Conservation (phyloP, 2,329 filamentous ascomycete genomes). For the Geosmithia flava region DNA sequence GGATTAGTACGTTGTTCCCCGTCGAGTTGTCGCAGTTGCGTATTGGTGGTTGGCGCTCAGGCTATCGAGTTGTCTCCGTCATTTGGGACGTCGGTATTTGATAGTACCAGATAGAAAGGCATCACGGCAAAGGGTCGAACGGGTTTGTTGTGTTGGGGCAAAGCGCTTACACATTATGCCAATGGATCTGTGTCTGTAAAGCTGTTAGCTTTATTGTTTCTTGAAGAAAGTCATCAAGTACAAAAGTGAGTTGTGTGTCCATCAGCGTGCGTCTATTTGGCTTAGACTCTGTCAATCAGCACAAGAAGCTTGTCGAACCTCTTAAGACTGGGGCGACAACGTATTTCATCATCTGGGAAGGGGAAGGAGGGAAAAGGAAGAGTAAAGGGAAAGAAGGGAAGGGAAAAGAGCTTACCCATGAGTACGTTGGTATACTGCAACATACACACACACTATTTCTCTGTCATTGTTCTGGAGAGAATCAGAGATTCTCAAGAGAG, state of each 20-base stretch:
- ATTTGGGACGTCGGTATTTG: conserved; percentile 28
- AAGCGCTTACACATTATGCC: not conserved
- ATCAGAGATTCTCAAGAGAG: not conserved
- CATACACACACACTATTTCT: not conserved
- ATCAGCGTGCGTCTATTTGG: conserved; percentile 41
- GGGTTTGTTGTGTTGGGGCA: not conserved
- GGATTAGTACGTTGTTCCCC: not conserved
- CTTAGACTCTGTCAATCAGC: conserved; percentile 40
- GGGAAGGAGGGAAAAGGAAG: not conserved
- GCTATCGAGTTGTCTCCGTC: conserved; percentile 22
- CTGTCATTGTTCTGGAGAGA: not conserved
- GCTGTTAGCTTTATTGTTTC: not conserved
- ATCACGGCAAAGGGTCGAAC: conserved; percentile 16
- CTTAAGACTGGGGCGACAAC: conserved; percentile 38
- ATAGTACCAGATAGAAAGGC: conserved; percentile 28
- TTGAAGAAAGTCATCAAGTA: not conserved
- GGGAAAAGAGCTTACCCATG: not conserved
- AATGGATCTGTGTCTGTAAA: not conserved
- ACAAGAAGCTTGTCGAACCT: conserved; percentile 32
- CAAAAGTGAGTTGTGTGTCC: conserved; percentile 1
- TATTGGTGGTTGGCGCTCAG: conserved; percentile 11
- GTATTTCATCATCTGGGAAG: conserved; percentile 27
- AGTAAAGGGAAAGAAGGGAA: not conserved
- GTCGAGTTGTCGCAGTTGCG: not conserved
- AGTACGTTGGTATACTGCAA: too few species aligned